These are phyloP conservation scores for Saccharomycodes ludwigii DNA, from an alignment of 805 yeast species.

Conservation along the genomic window DNA sequence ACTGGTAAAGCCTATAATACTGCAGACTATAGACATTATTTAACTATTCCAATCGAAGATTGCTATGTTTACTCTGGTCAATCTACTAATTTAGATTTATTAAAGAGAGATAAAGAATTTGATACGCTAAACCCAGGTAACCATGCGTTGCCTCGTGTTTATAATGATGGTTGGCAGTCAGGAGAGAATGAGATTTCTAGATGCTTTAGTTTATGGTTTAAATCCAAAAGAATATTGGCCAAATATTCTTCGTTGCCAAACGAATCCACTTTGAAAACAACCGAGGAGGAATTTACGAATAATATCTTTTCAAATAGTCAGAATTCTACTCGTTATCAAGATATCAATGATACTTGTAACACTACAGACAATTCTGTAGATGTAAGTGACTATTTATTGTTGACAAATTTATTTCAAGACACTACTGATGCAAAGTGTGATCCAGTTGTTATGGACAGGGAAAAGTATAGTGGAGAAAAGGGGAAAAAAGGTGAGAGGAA, in stretches of 20 bases:
- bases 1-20: conserved; percentile 34
- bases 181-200: conserved; percentile 64
- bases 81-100: conserved; percentile 43
- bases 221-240: conserved; percentile 40
- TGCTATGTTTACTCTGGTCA: conserved; percentile 72
- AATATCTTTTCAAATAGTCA: too few relatives aligned
- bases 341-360: too few relatives aligned
- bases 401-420: too few relatives aligned
- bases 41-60: conserved; percentile 48
- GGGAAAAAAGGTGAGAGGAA: too few relatives aligned
- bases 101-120: conserved; percentile 31
- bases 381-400: too few relatives aligned
- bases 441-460: too few relatives aligned
- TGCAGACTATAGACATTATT: conserved; percentile 37
- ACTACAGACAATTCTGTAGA: too few relatives aligned
- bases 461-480: too few relatives aligned
- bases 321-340: too few relatives aligned
- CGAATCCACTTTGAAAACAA: conserved; percentile 6
- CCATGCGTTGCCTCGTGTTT: conserved; percentile 55
- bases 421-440: too few relatives aligned
- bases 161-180: conserved; percentile 75
- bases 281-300: conserved; percentile 6
- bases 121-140: conserved; percentile 42
- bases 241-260: conserved; percentile 2
- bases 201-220: conserved; percentile 80